Evolutionary conservation across 2,329 filamentous ascomycete species (phyloP).

Genomic region (Tothia fuscella): DNA sequence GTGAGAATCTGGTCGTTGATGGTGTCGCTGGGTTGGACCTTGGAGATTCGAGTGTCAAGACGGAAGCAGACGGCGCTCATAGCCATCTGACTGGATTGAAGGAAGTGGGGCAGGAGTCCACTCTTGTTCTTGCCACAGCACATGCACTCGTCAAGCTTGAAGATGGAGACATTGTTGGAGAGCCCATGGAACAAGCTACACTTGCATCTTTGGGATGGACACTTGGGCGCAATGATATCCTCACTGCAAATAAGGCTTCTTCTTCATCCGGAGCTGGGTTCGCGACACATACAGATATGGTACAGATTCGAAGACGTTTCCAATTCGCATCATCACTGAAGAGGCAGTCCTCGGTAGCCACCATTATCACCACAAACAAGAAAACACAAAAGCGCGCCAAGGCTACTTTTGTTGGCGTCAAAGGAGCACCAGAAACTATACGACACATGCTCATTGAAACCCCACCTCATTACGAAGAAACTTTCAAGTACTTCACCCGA

Average conservation of each 20-base stretch:
- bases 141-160: slow-evolving; percentile 94
- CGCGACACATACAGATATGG: slow-evolving; percentile 53
- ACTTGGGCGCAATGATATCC: slow-evolving; percentile 76
- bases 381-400: slow-evolving; percentile 64
- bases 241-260: slow-evolving; percentile 53
- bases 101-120: slow-evolving; percentile 66
- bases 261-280: slow-evolving; percentile 35
- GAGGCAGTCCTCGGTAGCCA: slow-evolving; percentile 87
- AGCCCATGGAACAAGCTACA: slow-evolving; percentile 98
- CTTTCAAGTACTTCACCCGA: slow-evolving; percentile 94
- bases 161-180: slow-evolving; percentile 92
- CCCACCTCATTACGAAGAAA: slow-evolving; percentile 88
- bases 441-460: slow-evolving; percentile 78
- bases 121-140: slow-evolving; percentile 84
- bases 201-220: slow-evolving; percentile 81
- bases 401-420: slow-evolving; percentile 87
- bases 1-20: slow-evolving; percentile 92
- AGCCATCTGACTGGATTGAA: slow-evolving; percentile 62
- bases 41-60: slow-evolving; percentile 52
- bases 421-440: slow-evolving; percentile 95
- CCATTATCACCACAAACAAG: slow-evolving; percentile 59
- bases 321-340: slow-evolving; percentile 96
- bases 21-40: slow-evolving; percentile 84
- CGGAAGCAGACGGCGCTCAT: slow-evolving; percentile 71
- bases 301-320: slow-evolving; percentile 93